Evolutionary conservation across 306 rosid species (phyloP), one percentile per base, ranked within the genome.

Genomic region (Abrus precatorius): DNA sequence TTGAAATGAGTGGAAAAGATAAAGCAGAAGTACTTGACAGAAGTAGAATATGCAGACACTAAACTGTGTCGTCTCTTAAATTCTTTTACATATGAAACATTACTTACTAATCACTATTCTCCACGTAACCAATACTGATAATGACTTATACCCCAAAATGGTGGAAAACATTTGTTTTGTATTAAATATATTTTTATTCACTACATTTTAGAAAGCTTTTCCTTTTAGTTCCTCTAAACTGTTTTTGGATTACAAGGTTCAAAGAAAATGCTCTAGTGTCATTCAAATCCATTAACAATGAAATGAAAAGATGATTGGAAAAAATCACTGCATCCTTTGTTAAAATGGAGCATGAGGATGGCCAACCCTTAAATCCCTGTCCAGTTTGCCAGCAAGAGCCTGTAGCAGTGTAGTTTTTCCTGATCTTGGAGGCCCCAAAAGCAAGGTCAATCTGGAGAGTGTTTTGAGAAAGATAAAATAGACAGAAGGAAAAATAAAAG

Each of bases 401-500:
- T 82, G 49, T 70, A 89, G 78, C 43, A 89, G 11, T 48, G 92
- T 89, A 29, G 92, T 86, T 89, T 89, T 89, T 41, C 92, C 92
- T 43, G 92, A 76, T 80, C 88, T 81, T 2, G 90, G 92, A 63
- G 92, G 92, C 48, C 92, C 92, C 79, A 89, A 72, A 62, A 89
- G 92, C 66, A 89, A 72, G 30, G 92, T 79, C 82, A 86, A 78
- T 82, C 92, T 88, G 78, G 8, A 77, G 3, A 70, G 44, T 68
- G 76, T 77, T 55, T 20, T 62, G 28, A 56, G 33, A 69, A 68
- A 61, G 52, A 74, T 30, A 69, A 30, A n/a, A 12, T 9, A 43
- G 1, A n/a, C 3, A 57, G 1, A 50, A 55, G 4, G 3, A 11
- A 34, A 65, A 52, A 77, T 41, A 32, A 47, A 5, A 49, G 56